Evolutionary conservation across 2,329 filamentous ascomycete genomes (phyloP).

Genomic region (Claviceps paspali): DNA sequence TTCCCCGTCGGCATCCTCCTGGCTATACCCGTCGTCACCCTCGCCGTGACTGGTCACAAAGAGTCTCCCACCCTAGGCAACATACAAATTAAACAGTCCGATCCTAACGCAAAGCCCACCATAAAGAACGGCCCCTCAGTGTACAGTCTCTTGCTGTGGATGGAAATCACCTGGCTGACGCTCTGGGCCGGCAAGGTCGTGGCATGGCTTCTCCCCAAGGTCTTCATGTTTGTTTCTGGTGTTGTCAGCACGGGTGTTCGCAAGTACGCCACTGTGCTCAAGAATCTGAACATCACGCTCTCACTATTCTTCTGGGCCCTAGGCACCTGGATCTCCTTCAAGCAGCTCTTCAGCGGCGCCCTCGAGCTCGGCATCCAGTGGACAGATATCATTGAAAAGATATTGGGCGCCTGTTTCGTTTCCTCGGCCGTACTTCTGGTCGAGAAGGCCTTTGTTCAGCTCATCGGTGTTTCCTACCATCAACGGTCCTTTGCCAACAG

Average conservation of each 20-base stretch:
- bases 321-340: constrained; percentile 46
- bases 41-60: constrained; percentile 27
- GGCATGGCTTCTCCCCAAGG: constrained; percentile 40
- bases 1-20: constrained; percentile 46
- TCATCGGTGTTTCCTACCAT: constrained; percentile 76
- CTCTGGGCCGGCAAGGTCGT: constrained; percentile 54
- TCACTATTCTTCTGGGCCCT: constrained; percentile 57
- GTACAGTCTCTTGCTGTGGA: constrained; percentile 51
- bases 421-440: constrained; percentile 55
- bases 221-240: constrained; percentile 55
- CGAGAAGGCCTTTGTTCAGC: constrained; percentile 67
- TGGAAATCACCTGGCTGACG: constrained; percentile 51
- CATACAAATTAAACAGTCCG: constrained; percentile 9
- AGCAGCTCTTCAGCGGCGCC: constrained; percentile 30
- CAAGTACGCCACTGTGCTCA: constrained; percentile 53
- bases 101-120: constrained; percentile 1
- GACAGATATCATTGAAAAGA: constrained; percentile 43
- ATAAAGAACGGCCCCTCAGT: constrained; percentile 29
- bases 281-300: constrained; percentile 48
- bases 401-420: constrained; percentile 52
- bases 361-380: constrained; percentile 27
- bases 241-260: constrained; percentile 54
- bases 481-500: constrained; percentile 66
- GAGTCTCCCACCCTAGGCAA: constrained; percentile 23
- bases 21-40: constrained; percentile 44